Evolutionary conservation across 2,329 filamentous ascomycete genomes (phyloP), one percentile per base, ranked within the genome.

Genomic region (Chaetomiaceae sp.): DNA sequence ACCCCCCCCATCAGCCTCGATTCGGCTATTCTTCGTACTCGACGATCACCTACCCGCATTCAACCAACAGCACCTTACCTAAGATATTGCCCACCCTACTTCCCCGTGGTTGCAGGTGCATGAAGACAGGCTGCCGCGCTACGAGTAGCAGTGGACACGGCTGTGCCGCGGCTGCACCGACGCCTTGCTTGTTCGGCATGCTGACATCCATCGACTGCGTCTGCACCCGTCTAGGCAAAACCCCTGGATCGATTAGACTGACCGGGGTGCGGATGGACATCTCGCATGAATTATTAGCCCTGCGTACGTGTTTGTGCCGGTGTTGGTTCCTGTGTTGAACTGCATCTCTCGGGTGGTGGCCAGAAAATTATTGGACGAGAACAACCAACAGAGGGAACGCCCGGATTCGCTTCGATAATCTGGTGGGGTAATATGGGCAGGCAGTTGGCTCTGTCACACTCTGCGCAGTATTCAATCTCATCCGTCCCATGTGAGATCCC

Each of bases 131-230:
- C 45, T 21, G 14, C n/a, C 16, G 34, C 27, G 4, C 2, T 14
- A 14, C 29, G 9, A 34, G 21, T 14, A 29, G 40, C 38, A 14
- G 27, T 6, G 13, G 23, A 36, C 30, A 25, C 42, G 30, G 25
- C 53, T 41, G 48, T 45, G 53, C 48, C 53, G 48, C 53, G 18
- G 48, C 40, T n/a, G 37, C 48, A 55, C 53, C 29, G 53, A 29
- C 29, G 40, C n/a, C 4, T 43, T 11, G 21, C 30, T 11, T 29
- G n/a, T 11, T 30, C 27, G n/a, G 25, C 21, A 10, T 16, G n/a
- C 14, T n/a, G 9, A 10, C 9, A 14, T 29, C 13, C 23, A 27
- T 29, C 14, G 14, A 42, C 38, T 42, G 38, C 38, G 38, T 14
- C 38, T 25, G 23, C n/a, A 25, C 23, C 23, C 23, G 23, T 42